Evolutionary conservation across 2,329 filamentous ascomycete genomes (phyloP).

Genomic region (Ilyonectria robusta): DNA sequence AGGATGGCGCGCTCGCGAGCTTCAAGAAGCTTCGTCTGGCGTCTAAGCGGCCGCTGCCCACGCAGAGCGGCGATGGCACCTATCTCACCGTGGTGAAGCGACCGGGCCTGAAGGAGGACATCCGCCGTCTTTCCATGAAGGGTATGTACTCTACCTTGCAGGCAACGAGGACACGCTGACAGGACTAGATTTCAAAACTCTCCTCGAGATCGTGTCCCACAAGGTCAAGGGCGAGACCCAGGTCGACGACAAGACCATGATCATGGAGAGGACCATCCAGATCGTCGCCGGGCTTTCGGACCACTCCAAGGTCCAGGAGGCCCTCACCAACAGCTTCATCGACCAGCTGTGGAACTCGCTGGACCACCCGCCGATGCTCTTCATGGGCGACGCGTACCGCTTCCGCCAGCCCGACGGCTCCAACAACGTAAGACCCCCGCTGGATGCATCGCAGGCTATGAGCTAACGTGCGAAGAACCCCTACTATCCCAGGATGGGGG

Average conservation of each 20-base stretch:
- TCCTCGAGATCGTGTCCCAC: slow-evolving; percentile 71
- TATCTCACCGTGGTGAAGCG: slow-evolving; percentile 65
- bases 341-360: slow-evolving; percentile 79
- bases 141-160: slow-evolving; percentile 27
- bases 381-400: slow-evolving; percentile 72
- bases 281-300: slow-evolving; percentile 76
- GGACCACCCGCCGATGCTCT: slow-evolving; percentile 79
- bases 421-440: slow-evolving; percentile 66
- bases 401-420: slow-evolving; percentile 81
- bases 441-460: not conserved
- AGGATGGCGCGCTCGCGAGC: slow-evolving; percentile 44
- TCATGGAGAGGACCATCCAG: slow-evolving; percentile 82
- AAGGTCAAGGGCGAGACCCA: slow-evolving; percentile 75
- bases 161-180: slow-evolving; percentile 27
- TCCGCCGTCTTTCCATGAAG: slow-evolving; percentile 39
- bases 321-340: slow-evolving; percentile 78
- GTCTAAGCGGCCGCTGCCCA: slow-evolving; percentile 74
- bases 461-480: slow-evolving; percentile 65
- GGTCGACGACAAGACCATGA: slow-evolving; percentile 81
- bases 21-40: slow-evolving; percentile 58
- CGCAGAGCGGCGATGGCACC: slow-evolving; percentile 73
- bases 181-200: slow-evolving; percentile 71
- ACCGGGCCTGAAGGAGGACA: slow-evolving; percentile 50
- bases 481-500: slow-evolving; percentile 74
- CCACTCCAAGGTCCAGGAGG: slow-evolving; percentile 71